These are phyloP conservation scores for Hirsutella thompsonii DNA, from an alignment of 2,329 filamentous ascomycete species.

Conservation along the genomic window DNA sequence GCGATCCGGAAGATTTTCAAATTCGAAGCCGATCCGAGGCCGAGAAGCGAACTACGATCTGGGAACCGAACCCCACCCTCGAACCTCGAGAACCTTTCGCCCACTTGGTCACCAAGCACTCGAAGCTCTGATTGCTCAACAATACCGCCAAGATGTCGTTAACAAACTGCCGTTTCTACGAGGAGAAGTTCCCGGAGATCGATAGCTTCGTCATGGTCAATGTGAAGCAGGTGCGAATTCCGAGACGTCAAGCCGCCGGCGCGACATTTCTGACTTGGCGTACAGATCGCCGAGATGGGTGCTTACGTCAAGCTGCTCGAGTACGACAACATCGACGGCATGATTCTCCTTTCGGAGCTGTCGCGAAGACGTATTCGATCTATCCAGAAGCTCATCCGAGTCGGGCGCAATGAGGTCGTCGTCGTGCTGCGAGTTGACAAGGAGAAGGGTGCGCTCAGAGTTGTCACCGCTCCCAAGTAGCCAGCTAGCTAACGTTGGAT, in stretches of 20 bases:
- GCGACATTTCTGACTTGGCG: not conserved
- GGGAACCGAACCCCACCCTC: slow-evolving; percentile 17
- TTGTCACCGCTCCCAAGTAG: slow-evolving; percentile 2
- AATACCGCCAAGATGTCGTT: slow-evolving; percentile 68
- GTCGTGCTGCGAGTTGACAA: slow-evolving; percentile 98
- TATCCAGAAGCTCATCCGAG: slow-evolving; percentile 98
- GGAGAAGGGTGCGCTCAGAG: slow-evolving; percentile 67
- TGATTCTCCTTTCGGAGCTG: slow-evolving; percentile 96
- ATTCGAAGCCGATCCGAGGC: slow-evolving; percentile 4
- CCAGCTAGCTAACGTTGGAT: slow-evolving; percentile 10
- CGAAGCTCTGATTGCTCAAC: slow-evolving; percentile 11
- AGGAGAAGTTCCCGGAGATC: slow-evolving; percentile 89
- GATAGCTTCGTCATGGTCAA: slow-evolving; percentile 99
- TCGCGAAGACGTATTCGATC: slow-evolving; percentile 95
- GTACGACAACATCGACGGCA: slow-evolving; percentile 99
- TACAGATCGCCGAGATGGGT: slow-evolving; percentile 96
- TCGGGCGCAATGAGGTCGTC: slow-evolving; percentile 96
- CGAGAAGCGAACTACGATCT: slow-evolving; percentile 12
- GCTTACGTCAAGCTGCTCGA: slow-evolving; percentile 98
- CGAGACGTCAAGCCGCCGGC: not conserved
- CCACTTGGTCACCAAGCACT: slow-evolving; percentile 8
- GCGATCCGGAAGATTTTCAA: not conserved
- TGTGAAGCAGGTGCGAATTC: slow-evolving; percentile 71
- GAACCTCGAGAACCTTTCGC: slow-evolving; percentile 6
- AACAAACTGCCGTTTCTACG: slow-evolving; percentile 94